Conservation (phyloP, 2,329 filamentous ascomycete species). For the Penicillium sp. region DNA sequence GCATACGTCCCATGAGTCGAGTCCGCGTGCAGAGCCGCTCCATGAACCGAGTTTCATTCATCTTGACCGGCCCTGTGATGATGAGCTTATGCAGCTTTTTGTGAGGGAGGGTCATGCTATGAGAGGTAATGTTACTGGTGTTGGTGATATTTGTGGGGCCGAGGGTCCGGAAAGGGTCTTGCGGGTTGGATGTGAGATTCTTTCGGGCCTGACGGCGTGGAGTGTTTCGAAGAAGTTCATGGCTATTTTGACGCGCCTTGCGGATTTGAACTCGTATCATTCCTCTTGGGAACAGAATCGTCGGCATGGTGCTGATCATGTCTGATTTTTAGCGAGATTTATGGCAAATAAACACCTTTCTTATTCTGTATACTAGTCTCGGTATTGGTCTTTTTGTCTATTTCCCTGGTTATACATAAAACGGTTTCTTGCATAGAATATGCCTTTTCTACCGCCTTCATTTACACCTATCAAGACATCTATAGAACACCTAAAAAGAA, state of each 20-base stretch:
- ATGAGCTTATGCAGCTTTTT: conserved; percentile 59
- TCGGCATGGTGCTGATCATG: conserved; percentile 2
- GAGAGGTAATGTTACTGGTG: conserved; percentile 53
- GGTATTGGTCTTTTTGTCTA: background rate
- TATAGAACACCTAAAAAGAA: no score
- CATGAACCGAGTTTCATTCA: conserved; percentile 49
- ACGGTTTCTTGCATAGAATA: no score
- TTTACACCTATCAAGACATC: no score
- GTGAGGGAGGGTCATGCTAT: conserved; percentile 53
- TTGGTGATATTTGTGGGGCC: conserved; percentile 51
- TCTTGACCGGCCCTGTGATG: conserved; percentile 57
- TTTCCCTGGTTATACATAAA: background rate
- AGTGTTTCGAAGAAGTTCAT: conserved; percentile 37
- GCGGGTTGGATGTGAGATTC: conserved; percentile 40
- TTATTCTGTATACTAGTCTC: conserved; percentile 1
- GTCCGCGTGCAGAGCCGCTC: conserved; percentile 14
- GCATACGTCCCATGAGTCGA: conserved; percentile 35
- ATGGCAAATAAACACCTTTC: background rate
- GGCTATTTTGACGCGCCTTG: conserved; percentile 35
- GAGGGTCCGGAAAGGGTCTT: conserved; percentile 42
- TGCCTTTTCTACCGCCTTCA: no score
- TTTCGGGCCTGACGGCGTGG: conserved; percentile 39
- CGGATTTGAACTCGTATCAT: conserved; percentile 23
- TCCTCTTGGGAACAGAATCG: conserved; percentile 5
- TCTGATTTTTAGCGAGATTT: background rate